These are phyloP conservation scores for Plasmodium coatneyi DNA, from an alignment of 169 alveolate genomes.

Conservation along the genomic window DNA sequence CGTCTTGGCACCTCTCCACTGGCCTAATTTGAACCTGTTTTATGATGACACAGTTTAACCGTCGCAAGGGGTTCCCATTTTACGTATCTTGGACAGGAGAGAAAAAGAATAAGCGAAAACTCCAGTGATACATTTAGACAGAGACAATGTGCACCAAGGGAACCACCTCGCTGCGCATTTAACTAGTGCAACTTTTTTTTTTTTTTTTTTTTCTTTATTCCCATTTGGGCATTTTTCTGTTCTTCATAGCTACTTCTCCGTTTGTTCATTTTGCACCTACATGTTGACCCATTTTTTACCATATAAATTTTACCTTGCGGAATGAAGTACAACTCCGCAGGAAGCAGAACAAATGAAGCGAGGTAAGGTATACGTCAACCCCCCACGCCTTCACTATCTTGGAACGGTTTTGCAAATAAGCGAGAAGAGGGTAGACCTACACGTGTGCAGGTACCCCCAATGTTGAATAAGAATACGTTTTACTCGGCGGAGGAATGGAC, in stretches of 20 bases:
- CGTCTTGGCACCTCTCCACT: not conserved
- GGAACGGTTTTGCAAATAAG: not conserved
- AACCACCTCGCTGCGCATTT: not conserved
- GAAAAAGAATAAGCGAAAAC: not conserved
- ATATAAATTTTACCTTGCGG: not conserved
- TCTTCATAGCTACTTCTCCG: not conserved
- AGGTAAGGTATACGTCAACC: not conserved
- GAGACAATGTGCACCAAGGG: not conserved
- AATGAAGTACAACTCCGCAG: not conserved
- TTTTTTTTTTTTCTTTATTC: not conserved
- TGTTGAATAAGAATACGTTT: not conserved
- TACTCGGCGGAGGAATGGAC: not conserved
- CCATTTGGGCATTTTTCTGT: not conserved
- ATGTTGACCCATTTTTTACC: not conserved
- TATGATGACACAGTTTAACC: not conserved
- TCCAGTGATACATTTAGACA: not conserved
- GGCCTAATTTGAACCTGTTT: not conserved
- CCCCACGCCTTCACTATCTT: not conserved
- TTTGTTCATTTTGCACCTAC: not conserved
- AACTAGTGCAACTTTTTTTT: not conserved
- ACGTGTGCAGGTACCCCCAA: not conserved
- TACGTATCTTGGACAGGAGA: not conserved
- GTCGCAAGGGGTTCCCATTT: not conserved
- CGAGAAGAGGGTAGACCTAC: not conserved
- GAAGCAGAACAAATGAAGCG: not conserved